Evolutionary conservation across 2,329 filamentous ascomycete genomes (phyloP).

Genomic region (Trichoderma sp.): DNA sequence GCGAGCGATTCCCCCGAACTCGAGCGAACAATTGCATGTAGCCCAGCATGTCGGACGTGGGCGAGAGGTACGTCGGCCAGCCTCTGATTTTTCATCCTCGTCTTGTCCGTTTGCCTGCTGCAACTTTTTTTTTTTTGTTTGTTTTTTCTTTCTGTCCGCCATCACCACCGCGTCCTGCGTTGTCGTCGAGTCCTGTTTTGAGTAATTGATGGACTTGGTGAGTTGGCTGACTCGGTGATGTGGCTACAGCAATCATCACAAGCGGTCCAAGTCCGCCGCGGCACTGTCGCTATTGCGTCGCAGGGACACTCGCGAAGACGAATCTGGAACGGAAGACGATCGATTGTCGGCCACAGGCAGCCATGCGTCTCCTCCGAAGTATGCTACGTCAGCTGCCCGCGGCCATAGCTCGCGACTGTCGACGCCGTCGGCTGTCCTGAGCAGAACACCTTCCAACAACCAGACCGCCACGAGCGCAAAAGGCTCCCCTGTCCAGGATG

Average conservation of each 20-base stretch:
- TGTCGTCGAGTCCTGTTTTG: neutral
- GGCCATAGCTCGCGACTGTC: slow-evolving; percentile 49
- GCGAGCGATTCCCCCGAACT: neutral
- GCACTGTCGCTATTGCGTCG: slow-evolving; percentile 54
- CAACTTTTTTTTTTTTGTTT: neutral
- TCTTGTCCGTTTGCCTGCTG: neutral
- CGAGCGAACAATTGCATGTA: slow-evolving; percentile 4
- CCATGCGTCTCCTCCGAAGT: slow-evolving; percentile 33
- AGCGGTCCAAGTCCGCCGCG: slow-evolving; percentile 52
- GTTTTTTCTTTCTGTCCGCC: neutral
- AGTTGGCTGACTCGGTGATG: neutral
- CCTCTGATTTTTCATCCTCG: neutral
- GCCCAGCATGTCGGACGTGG: slow-evolving; percentile 32
- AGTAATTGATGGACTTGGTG: neutral
- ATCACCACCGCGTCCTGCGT: neutral
- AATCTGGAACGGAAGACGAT: slow-evolving; percentile 53
- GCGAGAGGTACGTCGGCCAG: slow-evolving; percentile 28
- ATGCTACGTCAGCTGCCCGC: slow-evolving; percentile 35
- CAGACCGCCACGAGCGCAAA: slow-evolving; percentile 18
- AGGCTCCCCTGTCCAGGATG: slow-evolving; percentile 32
- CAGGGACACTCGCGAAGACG: slow-evolving; percentile 49
- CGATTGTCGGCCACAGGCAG: slow-evolving; percentile 35
- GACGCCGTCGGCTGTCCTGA: slow-evolving; percentile 38
- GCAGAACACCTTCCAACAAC: slow-evolving; percentile 40
- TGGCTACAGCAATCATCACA: slow-evolving; percentile 35